phyloP scores from a whole-genome alignment of 768 basidiomycete species.

The Auriscalpium vulgare region DNA sequence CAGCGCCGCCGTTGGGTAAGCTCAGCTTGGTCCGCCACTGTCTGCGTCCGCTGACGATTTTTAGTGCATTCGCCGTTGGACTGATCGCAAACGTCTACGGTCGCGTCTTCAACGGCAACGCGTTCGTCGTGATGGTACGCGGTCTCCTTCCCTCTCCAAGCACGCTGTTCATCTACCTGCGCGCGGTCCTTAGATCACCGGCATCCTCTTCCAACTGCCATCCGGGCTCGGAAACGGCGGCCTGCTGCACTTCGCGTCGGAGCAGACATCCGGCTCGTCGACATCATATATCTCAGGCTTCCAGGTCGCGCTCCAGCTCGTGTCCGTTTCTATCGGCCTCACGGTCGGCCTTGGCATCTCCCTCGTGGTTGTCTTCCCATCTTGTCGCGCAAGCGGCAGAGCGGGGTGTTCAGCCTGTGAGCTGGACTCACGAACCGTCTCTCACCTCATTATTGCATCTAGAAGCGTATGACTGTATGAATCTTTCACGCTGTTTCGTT shows the following conservation, averaged over 20 bases:
- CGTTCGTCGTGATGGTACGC: constrained; percentile 76
- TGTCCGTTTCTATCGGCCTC: constrained; percentile 71
- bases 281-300: constrained; percentile 61
- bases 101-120: constrained; percentile 61
- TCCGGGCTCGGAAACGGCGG: constrained; percentile 77
- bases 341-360: constrained; percentile 74
- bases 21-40: constrained; percentile 2
- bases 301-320: constrained; percentile 65
- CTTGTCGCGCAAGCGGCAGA: constrained; percentile 47
- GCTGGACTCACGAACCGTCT: not conserved
- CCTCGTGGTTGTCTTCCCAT: constrained; percentile 56
- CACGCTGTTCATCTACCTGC: not conserved
- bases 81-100: constrained; percentile 73
- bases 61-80: constrained; percentile 72
- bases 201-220: constrained; percentile 79
- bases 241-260: constrained; percentile 60
- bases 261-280: constrained; percentile 43
- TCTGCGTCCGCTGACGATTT: not conserved
- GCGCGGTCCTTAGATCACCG: constrained; percentile 43
- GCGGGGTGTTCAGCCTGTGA: constrained; percentile 56
- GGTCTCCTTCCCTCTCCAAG: not conserved
- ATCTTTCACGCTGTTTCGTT: no score
- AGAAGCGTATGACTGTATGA: no score
- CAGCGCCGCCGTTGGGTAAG: constrained; percentile 64
- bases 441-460: no score